Conservation (phyloP, 1,139 yeast species). For the Meyerozyma sp. region DNA sequence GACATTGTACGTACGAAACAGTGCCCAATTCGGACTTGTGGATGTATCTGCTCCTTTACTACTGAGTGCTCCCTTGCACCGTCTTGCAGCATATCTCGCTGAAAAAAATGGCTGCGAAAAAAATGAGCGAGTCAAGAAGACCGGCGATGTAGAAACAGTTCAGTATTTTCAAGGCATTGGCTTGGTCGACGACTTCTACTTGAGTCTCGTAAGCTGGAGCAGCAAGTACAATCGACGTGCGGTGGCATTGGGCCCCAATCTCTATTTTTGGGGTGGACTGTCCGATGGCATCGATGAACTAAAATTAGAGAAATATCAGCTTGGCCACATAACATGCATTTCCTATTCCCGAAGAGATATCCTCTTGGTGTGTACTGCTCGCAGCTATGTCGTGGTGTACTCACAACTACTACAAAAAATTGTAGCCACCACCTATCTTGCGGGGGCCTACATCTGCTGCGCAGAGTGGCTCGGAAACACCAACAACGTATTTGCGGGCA, state of each 20-base stretch:
- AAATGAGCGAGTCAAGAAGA: not conserved
- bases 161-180: constrained; percentile 17
- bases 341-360: constrained; percentile 45
- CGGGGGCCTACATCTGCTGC: constrained; percentile 45
- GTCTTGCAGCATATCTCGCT: not conserved
- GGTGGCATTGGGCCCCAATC: constrained; percentile 61
- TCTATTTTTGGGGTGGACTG: constrained; percentile 62
- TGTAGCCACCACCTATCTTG: constrained; percentile 37
- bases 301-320: constrained; percentile 21
- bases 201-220: constrained; percentile 77
- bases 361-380: constrained; percentile 49
- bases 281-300: constrained; percentile 36
- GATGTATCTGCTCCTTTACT: not conserved
- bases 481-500: constrained; percentile 54
- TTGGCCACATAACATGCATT: constrained; percentile 46
- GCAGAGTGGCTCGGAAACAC: constrained; percentile 56
- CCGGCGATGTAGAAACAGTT: not conserved
- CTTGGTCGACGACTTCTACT: constrained; percentile 73
- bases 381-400: constrained; percentile 22
- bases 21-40: not conserved
- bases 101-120: not conserved
- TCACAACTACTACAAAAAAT: constrained; percentile 13
- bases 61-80: not conserved
- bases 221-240: constrained; percentile 46
- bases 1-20: not conserved